These are phyloP conservation scores for Phalaenopsis equestris DNA, from an alignment of 106 monocot genomes.

Conservation along the genomic window DNA sequence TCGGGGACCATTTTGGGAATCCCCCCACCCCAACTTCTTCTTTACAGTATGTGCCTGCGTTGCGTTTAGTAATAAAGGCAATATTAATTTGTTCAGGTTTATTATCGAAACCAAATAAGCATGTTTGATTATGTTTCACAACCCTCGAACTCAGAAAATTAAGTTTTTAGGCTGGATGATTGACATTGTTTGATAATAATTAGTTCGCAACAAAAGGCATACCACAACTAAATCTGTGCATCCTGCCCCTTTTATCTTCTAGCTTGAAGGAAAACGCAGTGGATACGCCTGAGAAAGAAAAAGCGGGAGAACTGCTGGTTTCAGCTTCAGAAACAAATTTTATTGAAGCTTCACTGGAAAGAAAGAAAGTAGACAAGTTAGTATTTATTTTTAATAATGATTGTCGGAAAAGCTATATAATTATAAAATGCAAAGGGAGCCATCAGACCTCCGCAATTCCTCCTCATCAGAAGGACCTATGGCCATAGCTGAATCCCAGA, in stretches of 20 bases:
- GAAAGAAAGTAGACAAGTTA: not conserved
- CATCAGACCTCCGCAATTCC: constrained; percentile 41
- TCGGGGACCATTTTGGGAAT: no score
- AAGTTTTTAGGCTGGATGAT: no score
- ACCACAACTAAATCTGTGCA: constrained; percentile 95
- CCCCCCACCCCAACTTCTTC: no score
- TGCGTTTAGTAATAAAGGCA: no score
- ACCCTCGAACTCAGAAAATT: no score
- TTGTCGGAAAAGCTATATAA: not conserved
- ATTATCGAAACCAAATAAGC: no score
- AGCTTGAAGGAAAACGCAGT: constrained; percentile 72
- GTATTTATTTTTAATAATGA: not conserved
- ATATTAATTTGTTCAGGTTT: no score
- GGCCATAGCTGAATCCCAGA: constrained; percentile 90
- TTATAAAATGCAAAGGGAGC: not conserved
- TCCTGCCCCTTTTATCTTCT: constrained; percentile 68
- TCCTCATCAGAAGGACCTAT: constrained; percentile 62
- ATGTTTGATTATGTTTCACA: no score
- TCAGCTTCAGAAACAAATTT: constrained; percentile 61
- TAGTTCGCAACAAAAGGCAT: constrained; percentile 1
- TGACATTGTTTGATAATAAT: not conserved
- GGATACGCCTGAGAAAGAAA: constrained; percentile 27
- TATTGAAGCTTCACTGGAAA: constrained; percentile 60
- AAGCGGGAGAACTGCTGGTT: constrained; percentile 18
- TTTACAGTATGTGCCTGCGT: no score